These are phyloP conservation scores for Botryotinia calthae DNA, from an alignment of 2,329 filamentous ascomycete genomes.

Conservation along the genomic window DNA sequence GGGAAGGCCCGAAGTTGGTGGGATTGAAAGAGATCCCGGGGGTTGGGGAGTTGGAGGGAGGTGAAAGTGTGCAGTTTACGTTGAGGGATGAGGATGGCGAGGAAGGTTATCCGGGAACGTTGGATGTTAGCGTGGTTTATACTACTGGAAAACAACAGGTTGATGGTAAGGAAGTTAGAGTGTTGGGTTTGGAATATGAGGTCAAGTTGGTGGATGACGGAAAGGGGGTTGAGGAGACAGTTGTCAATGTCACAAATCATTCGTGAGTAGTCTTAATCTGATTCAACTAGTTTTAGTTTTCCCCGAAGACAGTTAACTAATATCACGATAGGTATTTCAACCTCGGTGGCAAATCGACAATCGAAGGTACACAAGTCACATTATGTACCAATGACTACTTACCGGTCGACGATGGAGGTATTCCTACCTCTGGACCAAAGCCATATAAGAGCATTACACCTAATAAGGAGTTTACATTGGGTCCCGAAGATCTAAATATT, in stretches of 20 bases:
- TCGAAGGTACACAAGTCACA: conserved; percentile 59
- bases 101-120: conserved; percentile 84
- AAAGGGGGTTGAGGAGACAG: conserved; percentile 73
- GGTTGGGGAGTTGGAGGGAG: conserved; percentile 53
- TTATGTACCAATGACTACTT: conserved; percentile 64
- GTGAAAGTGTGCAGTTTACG: conserved; percentile 64
- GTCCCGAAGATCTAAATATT: conserved; percentile 64
- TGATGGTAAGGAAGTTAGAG: conserved; percentile 61
- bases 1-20: conserved; percentile 66
- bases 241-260: conserved; percentile 93
- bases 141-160: conserved; percentile 66
- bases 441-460: conserved; percentile 63
- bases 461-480: conserved; percentile 68
- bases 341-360: conserved; percentile 53
- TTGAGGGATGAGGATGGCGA: conserved; percentile 75
- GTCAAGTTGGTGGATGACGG: conserved; percentile 65
- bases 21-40: conserved; percentile 51
- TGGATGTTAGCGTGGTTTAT: conserved; percentile 77
- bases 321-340: conserved; percentile 56
- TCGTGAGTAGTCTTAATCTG: conserved; percentile 53
- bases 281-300: neutral
- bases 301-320: neutral
- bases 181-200: conserved; percentile 87
- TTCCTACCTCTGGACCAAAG: conserved; percentile 66
- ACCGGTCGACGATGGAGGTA: conserved; percentile 68